These are phyloP conservation scores for Dunaliella sp. DNA, from an alignment of 139 green algal species.

Conservation along the genomic window DNA sequence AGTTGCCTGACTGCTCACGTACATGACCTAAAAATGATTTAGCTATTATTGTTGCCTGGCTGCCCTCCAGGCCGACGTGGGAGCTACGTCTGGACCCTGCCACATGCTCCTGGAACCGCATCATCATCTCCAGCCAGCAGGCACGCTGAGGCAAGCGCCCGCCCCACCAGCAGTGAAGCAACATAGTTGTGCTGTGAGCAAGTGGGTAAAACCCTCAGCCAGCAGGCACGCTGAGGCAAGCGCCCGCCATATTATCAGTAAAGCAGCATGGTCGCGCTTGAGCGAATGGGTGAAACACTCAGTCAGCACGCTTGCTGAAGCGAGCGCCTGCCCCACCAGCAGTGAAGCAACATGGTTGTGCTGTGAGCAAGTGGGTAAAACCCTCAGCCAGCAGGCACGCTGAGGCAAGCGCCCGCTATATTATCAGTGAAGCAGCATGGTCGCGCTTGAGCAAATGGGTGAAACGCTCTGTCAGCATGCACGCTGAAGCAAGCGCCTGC, in stretches of 20 bases:
- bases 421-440: too few relatives aligned
- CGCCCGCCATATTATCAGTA: too few relatives aligned
- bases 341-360: too few relatives aligned
- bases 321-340: too few relatives aligned
- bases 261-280: too few relatives aligned
- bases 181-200: too few relatives aligned
- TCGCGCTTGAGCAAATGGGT: too few relatives aligned
- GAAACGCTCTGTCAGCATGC: not conserved
- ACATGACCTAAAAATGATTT: not conserved
- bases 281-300: too few relatives aligned
- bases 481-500: too few relatives aligned
- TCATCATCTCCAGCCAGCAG: not conserved
- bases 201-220: not conserved
- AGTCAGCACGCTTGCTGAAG: not conserved
- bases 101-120: constrained; percentile 51
- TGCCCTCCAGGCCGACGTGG: constrained; percentile 79
- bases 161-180: too few relatives aligned
- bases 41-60: not conserved
- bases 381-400: not conserved
- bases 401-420: too few relatives aligned
- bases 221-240: not conserved
- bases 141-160: not conserved
- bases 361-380: too few relatives aligned
- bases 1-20: not conserved
- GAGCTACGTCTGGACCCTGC: constrained; percentile 58